Conservation (phyloP, 1,284 basidiomycete genomes). For the Marasmius oreades region DNA sequence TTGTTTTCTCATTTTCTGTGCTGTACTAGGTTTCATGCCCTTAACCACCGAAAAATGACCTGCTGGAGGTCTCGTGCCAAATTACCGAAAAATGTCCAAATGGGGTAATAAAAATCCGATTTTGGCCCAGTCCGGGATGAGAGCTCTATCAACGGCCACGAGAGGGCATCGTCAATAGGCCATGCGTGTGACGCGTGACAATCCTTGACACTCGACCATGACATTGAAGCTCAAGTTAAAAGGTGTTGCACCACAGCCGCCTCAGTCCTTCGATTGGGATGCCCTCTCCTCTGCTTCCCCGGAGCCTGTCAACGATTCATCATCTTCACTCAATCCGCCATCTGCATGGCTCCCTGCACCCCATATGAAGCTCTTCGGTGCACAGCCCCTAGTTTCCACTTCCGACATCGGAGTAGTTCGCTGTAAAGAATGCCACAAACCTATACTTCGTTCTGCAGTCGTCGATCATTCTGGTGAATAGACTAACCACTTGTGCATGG, state of each 20-base stretch:
- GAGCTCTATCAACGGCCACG: too few relatives aligned
- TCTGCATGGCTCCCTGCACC: conserved; percentile 79
- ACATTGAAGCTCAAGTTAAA: conserved; percentile 13
- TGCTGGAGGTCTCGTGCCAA: too few relatives aligned
- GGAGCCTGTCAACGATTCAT: conserved; percentile 30
- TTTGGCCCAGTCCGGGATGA: too few relatives aligned
- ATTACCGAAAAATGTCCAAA: too few relatives aligned
- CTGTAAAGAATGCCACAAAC: conserved; percentile 78
- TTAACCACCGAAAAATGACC: too few relatives aligned
- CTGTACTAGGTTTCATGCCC: too few relatives aligned
- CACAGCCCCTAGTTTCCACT: conserved; percentile 62
- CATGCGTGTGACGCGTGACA: neutral
- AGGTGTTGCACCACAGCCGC: conserved; percentile 17
- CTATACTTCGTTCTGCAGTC: conserved; percentile 71
- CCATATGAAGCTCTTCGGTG: conserved; percentile 86
- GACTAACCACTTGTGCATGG: neutral
- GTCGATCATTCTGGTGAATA: conserved; percentile 71
- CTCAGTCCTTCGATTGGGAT: conserved; percentile 58
- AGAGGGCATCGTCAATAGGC: too few relatives aligned
- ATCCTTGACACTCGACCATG: conserved; percentile 5
- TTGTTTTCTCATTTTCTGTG: too few relatives aligned
- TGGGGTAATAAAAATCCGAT: too few relatives aligned
- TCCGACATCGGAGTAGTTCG: conserved; percentile 68
- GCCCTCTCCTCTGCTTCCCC: conserved; percentile 34
- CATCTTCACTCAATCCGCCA: conserved; percentile 57